Evolutionary conservation across 2,329 filamentous ascomycete species (phyloP).

Genomic region (Kalmusia sp.): DNA sequence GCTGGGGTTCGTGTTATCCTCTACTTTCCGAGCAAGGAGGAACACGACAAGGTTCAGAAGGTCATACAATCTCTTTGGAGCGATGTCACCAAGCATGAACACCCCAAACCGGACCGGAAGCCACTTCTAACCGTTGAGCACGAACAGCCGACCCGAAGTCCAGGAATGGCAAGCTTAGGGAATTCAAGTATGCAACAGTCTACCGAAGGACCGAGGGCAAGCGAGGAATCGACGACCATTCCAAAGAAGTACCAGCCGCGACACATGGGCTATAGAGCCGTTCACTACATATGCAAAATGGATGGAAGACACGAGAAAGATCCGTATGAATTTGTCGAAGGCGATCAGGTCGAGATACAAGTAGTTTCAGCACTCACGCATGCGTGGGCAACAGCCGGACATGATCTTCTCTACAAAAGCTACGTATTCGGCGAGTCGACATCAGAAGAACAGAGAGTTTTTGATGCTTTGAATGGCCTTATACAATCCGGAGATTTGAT

Average conservation of each 20-base stretch:
- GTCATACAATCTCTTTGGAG: neutral
- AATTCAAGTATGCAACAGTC: too few relatives aligned
- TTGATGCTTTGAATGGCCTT: slow-evolving; percentile 14
- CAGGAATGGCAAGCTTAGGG: too few relatives aligned
- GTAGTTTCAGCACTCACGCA: slow-evolving; percentile 27
- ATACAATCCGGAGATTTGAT: slow-evolving; percentile 12
- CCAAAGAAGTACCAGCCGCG: too few relatives aligned
- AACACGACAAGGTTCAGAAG: neutral
- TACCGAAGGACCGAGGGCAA: too few relatives aligned
- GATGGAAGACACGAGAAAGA: neutral
- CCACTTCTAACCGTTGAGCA: too few relatives aligned
- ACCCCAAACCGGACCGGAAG: neutral
- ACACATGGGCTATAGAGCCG: neutral
- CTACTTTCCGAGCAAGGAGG: slow-evolving; percentile 8
- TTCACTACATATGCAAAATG: neutral
- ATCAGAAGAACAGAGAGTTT: neutral
- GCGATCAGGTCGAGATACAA: slow-evolving; percentile 27
- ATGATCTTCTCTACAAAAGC: slow-evolving; percentile 35
- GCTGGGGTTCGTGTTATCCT: slow-evolving; percentile 15
- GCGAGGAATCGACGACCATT: too few relatives aligned
- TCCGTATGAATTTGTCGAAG: neutral
- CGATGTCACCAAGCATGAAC: neutral
- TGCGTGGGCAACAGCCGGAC: slow-evolving; percentile 31
- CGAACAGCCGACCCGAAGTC: too few relatives aligned
- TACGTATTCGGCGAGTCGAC: neutral